A percentile compares a stretch with the other conserved stretches of the same genome.
Conservation (phyloP, 306 rosid species). For the Heteromeles arbutifolia region DNA sequence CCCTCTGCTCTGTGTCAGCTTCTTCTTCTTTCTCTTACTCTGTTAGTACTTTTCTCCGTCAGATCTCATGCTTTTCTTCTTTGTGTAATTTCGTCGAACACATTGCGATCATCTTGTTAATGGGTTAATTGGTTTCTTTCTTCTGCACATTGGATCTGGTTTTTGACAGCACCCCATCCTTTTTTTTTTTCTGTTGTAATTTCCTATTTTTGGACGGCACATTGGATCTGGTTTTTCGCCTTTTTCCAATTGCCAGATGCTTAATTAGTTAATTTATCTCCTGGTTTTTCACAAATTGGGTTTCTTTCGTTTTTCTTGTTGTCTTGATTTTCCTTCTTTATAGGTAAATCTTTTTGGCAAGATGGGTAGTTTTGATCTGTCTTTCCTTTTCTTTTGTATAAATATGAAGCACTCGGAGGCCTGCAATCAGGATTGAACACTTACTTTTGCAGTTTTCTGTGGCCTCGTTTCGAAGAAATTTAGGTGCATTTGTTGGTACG, state of each 20-base stretch:
- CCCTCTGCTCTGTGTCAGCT: neutral
- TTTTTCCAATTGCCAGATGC: neutral
- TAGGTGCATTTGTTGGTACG: neutral
- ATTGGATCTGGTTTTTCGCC: too few species aligned
- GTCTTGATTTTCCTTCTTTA: neutral
- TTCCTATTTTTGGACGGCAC: neutral
- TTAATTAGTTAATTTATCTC: neutral
- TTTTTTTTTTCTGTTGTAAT: neutral
- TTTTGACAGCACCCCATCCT: neutral
- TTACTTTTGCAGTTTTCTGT: neutral
- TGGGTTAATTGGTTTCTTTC: constrained; percentile 1
- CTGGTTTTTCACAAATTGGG: neutral
- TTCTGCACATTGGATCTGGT: constrained; percentile 14
- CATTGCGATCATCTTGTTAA: neutral
- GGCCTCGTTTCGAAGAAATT: constrained; percentile 3
- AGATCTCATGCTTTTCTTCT: neutral
- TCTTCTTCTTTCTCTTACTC: neutral
- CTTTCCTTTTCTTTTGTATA: neutral
- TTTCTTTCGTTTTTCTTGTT: neutral
- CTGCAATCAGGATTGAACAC: neutral
- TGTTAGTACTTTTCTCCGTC: neutral
- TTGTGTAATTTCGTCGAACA: neutral
- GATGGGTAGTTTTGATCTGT: neutral
- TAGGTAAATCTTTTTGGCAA: neutral
- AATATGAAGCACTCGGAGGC: neutral